Evolutionary conservation across 78 protist genomes (phyloP).

Genomic region (Planoprotostelium fungivorum): DNA sequence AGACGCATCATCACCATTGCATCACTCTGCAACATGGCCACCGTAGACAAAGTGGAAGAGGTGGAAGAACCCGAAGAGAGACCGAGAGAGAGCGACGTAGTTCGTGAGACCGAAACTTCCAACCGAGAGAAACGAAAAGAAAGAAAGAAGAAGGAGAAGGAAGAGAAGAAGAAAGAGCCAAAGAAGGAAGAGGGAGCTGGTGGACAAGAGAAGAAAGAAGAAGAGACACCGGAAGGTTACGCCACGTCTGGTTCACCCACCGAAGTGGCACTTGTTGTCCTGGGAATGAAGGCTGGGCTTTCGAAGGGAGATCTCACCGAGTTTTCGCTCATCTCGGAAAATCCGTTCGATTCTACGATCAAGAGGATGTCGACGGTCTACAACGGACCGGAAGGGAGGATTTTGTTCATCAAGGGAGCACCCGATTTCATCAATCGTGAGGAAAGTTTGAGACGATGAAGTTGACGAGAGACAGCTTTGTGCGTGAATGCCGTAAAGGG

Average conservation of each 20-base stretch:
- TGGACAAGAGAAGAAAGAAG: conserved; percentile 1
- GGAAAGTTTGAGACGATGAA: neutral
- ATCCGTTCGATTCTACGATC: conserved; percentile 84
- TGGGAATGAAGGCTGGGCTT: neutral
- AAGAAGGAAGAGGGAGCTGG: neutral
- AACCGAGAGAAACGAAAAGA: too few relatives aligned
- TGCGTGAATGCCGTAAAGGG: neutral
- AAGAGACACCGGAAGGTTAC: conserved; percentile 2
- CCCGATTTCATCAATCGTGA: conserved; percentile 60
- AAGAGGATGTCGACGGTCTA: conserved; percentile 52
- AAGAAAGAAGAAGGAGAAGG: too few relatives aligned
- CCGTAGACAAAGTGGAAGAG: too few relatives aligned
- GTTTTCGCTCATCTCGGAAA: conserved; percentile 18
- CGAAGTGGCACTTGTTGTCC: neutral
- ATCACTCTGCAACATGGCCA: neutral
- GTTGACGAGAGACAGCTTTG: neutral
- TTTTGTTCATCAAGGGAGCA: conserved; percentile 77
- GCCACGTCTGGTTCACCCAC: neutral
- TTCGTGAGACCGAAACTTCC: too few relatives aligned
- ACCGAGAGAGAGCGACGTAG: too few relatives aligned
- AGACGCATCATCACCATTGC: neutral
- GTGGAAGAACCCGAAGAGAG: too few relatives aligned
- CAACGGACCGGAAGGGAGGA: neutral
- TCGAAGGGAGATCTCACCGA: neutral
- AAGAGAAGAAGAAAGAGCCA: neutral